phyloP scores from a whole-genome alignment of 1,284 basidiomycete genomes.

The Ustilago xerochloae region DNA sequence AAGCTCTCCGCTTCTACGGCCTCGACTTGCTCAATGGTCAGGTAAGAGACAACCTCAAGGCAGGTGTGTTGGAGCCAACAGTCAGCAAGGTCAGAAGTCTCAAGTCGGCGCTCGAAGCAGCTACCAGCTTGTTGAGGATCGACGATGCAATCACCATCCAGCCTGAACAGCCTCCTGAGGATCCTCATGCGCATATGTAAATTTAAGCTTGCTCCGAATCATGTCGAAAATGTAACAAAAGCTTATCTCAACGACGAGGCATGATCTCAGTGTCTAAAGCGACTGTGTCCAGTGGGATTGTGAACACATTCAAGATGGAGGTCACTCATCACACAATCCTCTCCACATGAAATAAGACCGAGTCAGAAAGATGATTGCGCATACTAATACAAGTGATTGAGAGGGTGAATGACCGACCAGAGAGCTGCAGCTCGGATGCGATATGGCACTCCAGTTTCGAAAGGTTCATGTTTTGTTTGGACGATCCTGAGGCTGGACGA shows the following conservation, averaged over 20 bases:
- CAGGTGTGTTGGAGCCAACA: conserved; percentile 95
- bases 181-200: conserved; percentile 67
- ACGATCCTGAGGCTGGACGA: too few species aligned
- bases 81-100: conserved; percentile 96
- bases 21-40: conserved; percentile 93
- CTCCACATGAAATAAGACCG: too few species aligned
- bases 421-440: neutral
- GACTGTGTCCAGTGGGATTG: too few species aligned
- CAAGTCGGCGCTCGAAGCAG: conserved; percentile 96
- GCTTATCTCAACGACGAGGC: neutral
- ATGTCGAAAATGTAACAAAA: conserved; percentile 12
- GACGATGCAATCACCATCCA: conserved; percentile 76
- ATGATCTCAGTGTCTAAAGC: neutral
- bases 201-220: neutral
- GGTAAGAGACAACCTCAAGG: conserved; percentile 91
- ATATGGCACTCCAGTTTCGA: neutral
- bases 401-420: neutral
- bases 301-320: too few species aligned
- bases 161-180: conserved; percentile 62
- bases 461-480: too few species aligned
- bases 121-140: conserved; percentile 92
- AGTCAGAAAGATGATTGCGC: conserved; percentile 4
- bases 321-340: too few species aligned
- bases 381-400: conserved; percentile 19
- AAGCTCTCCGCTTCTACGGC: conserved; percentile 91